Conservation (phyloP, 2,329 filamentous ascomycete species). For the Diplodia sapinea region DNA sequence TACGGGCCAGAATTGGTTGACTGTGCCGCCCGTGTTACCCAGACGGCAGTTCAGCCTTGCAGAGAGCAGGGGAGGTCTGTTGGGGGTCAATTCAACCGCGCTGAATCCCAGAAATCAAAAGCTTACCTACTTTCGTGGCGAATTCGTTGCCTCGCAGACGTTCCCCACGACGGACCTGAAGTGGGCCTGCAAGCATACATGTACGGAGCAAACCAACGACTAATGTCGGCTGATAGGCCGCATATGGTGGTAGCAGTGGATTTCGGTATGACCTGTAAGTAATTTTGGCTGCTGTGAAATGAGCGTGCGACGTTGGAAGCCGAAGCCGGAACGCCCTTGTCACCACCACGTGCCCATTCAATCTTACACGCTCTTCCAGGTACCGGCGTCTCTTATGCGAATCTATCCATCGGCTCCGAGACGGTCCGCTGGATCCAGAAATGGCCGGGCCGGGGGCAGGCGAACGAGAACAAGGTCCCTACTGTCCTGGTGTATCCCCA, state of each 20-base stretch:
- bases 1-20: background rate
- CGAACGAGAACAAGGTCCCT: constrained; percentile 62
- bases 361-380: constrained; percentile 33
- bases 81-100: background rate
- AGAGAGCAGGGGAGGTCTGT: background rate
- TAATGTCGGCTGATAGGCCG: constrained; percentile 37
- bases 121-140: background rate
- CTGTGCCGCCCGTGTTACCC: constrained; percentile 4
- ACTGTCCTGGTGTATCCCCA: constrained; percentile 58
- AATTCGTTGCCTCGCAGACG: background rate
- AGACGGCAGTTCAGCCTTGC: background rate
- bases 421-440: constrained; percentile 50
- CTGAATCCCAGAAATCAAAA: constrained; percentile 38
- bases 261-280: constrained; percentile 49
- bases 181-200: background rate
- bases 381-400: constrained; percentile 48
- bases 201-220: constrained; percentile 21
- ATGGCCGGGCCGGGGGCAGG: constrained; percentile 61
- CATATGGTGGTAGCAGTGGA: constrained; percentile 45
- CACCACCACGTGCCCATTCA: background rate
- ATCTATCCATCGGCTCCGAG: constrained; percentile 44
- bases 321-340: constrained; percentile 4
- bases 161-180: background rate
- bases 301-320: constrained; percentile 30
- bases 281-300: background rate